phyloP scores from a whole-genome alignment of 495 filamentous ascomycete species.

The Rostrohypoxylon terebratum region DNA sequence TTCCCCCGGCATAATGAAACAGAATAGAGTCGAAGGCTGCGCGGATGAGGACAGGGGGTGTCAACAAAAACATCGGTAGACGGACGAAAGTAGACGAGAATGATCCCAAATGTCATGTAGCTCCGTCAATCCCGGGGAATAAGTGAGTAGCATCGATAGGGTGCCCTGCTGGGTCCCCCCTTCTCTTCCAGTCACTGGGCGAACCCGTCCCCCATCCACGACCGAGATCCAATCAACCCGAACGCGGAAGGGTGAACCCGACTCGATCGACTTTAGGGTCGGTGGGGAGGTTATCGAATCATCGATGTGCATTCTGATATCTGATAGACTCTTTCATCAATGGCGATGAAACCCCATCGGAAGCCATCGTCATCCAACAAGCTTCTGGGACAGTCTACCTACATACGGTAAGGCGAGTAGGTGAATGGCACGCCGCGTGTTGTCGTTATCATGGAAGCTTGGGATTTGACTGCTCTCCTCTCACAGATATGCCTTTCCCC shows the following conservation, averaged over 20 bases:
- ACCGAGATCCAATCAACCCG: slow-evolving; percentile 43
- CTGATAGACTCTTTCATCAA: slow-evolving; percentile 36
- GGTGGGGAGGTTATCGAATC: slow-evolving; percentile 36
- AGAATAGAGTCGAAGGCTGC: slow-evolving; percentile 24
- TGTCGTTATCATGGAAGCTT: slow-evolving; percentile 32
- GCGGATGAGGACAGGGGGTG: slow-evolving; percentile 24
- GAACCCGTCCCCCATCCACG: slow-evolving; percentile 32
- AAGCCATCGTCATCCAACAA: slow-evolving; percentile 18
- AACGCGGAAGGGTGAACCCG: slow-evolving; percentile 30
- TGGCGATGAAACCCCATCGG: slow-evolving; percentile 26
- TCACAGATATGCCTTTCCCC: slow-evolving; percentile 2
- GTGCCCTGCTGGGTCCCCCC: slow-evolving; percentile 11
- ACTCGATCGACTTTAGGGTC: slow-evolving; percentile 23
- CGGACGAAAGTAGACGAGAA: slow-evolving; percentile 18
- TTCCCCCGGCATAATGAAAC: slow-evolving; percentile 30
- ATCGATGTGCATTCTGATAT: slow-evolving; percentile 43
- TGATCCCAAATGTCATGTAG: slow-evolving; percentile 24
- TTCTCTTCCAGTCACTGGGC: slow-evolving; percentile 11
- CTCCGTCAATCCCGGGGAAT: slow-evolving; percentile 37
- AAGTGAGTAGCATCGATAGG: slow-evolving; percentile 37
- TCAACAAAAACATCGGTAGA: slow-evolving; percentile 26
- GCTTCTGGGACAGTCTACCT: slow-evolving; percentile 9
- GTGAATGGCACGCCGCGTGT: slow-evolving; percentile 12
- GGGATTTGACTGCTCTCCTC: slow-evolving; percentile 25
- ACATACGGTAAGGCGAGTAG: slow-evolving; percentile 19